Conservation (phyloP, 345 rosid genomes). For the Eucalyptus virginea region DNA sequence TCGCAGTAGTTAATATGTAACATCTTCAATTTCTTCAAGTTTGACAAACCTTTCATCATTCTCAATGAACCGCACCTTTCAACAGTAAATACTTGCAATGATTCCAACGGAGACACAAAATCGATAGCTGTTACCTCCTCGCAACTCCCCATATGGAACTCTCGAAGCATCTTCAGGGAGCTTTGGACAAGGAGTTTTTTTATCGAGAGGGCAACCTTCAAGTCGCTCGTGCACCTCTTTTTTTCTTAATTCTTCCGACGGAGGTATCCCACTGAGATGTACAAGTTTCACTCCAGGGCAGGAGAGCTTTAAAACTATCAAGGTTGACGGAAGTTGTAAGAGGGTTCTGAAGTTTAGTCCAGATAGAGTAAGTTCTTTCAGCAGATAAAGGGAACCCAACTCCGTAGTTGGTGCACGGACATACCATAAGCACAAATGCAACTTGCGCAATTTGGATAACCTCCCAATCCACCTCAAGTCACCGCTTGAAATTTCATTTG, state of each 20-base stretch:
- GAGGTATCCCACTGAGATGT: neutral
- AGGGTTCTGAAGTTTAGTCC: neutral
- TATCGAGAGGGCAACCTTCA: neutral
- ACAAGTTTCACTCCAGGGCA: rapidly evolving
- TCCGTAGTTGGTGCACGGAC: neutral
- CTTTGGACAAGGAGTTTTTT: neutral
- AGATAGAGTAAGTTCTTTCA: rapidly evolving
- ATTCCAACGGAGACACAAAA: neutral
- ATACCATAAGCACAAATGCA: neutral
- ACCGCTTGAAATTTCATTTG: neutral
- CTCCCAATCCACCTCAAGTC: neutral
- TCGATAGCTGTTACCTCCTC: rapidly evolving
- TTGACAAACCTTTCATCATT: neutral
- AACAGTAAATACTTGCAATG: neutral
- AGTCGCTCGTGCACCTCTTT: neutral
- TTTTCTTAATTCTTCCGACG: neutral
- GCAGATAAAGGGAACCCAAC: neutral
- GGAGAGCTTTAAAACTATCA: neutral
- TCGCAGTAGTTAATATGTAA: rapidly evolving
- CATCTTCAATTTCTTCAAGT: neutral
- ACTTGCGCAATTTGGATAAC: neutral
- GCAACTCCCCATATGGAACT: neutral
- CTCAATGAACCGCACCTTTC: rapidly evolving
- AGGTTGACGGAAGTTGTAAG: neutral
- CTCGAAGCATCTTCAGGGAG: neutral